phyloP scores from a whole-genome alignment of 2,329 filamentous ascomycete genomes.

The Monosporascus sp. region DNA sequence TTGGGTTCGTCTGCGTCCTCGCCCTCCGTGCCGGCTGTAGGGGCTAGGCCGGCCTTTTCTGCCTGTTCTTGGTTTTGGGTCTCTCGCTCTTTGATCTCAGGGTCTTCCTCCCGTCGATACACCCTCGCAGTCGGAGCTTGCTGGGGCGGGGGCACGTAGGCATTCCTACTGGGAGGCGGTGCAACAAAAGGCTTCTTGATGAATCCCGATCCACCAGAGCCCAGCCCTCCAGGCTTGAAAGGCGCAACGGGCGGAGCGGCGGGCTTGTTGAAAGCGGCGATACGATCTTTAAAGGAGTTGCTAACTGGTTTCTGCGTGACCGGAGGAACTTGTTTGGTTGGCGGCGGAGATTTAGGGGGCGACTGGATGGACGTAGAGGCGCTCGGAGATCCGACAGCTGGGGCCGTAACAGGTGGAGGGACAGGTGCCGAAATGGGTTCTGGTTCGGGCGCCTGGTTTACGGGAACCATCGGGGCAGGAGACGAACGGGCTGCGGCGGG shows the following conservation, averaged over 20 bases:
- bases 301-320: conserved; percentile 65
- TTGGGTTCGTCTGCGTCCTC: conserved; percentile 77
- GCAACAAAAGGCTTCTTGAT: conserved; percentile 97
- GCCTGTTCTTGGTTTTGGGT: conserved; percentile 62
- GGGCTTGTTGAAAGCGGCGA: conserved; percentile 93
- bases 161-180: conserved; percentile 86
- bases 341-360: conserved; percentile 30
- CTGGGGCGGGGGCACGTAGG: conserved; percentile 74
- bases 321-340: conserved; percentile 59
- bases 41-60: conserved; percentile 60
- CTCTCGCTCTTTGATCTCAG: conserved; percentile 61
- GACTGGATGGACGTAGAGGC: conserved; percentile 28
- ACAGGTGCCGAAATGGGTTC: conserved; percentile 31
- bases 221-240: conserved; percentile 70
- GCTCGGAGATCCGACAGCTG: conserved; percentile 25
- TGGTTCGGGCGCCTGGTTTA: conserved; percentile 32
- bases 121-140: conserved; percentile 68
- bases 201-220: conserved; percentile 60
- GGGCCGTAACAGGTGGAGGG: conserved; percentile 24
- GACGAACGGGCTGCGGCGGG: conserved; percentile 21
- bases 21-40: conserved; percentile 37
- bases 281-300: conserved; percentile 87
- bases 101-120: conserved; percentile 85
- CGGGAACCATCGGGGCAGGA: conserved; percentile 23
- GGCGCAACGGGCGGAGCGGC: conserved; percentile 82